These are phyloP conservation scores for Sextonia rubra DNA, from an alignment of 164 flowering plant species.

Conservation along the genomic window DNA sequence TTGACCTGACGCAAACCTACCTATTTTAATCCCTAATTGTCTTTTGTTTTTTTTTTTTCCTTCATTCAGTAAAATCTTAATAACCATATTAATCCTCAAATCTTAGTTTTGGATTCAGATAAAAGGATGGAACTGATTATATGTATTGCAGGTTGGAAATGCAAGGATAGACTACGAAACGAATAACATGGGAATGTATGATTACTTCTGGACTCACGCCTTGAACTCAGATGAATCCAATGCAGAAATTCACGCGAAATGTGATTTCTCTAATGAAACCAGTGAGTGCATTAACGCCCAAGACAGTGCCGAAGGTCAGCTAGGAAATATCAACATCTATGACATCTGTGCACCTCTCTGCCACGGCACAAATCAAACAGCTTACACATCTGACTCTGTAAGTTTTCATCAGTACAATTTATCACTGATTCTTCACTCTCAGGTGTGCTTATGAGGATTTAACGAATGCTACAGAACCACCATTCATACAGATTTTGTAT, in stretches of 20 bases:
- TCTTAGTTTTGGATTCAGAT: neutral
- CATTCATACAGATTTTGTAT: neutral
- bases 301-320: neutral
- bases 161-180: slow-evolving; percentile 31
- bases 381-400: slow-evolving; percentile 22
- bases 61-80: no score
- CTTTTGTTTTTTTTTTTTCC: no score
- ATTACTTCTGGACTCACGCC: slow-evolving; percentile 39
- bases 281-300: slow-evolving; percentile 2
- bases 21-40: no score
- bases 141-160: slow-evolving; percentile 40
- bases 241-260: slow-evolving; percentile 16
- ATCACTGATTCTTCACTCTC: neutral
- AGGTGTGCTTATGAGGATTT: no score
- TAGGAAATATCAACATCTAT: slow-evolving; percentile 21
- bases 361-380: neutral
- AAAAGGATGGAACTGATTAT: neutral
- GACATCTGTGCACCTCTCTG: slow-evolving; percentile 49
- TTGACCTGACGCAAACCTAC: no score
- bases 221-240: slow-evolving; percentile 37
- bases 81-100: neutral
- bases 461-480: no score
- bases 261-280: slow-evolving; percentile 14
- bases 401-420: slow-evolving; percentile 3
- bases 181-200: slow-evolving; percentile 17